A percentile compares a stretch with the other conserved stretches of the same genome.
Conservation (phyloP, 192 early-diverging fungal genomes). For the Geosiphon pyriformis region DNA sequence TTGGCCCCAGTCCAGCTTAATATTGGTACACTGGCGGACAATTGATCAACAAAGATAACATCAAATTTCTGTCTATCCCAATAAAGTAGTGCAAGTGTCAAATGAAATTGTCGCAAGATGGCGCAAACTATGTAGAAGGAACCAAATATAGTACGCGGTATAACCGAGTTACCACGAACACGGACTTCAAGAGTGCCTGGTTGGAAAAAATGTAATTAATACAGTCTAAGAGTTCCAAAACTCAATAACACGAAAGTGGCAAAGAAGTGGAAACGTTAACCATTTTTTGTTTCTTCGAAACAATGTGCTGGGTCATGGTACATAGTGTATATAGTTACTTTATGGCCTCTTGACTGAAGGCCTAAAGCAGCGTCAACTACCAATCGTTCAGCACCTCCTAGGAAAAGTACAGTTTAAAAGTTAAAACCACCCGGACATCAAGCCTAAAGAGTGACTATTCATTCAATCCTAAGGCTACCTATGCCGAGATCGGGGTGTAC, state of each 20-base stretch:
- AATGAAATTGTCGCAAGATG: constrained; percentile 65
- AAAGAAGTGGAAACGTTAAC: constrained; percentile 30
- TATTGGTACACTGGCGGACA: constrained; percentile 80
- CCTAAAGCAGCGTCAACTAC: constrained; percentile 88
- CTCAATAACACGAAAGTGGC: too few species aligned
- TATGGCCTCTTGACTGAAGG: constrained; percentile 73
- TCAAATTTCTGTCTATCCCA: constrained; percentile 49
- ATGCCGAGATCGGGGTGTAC: constrained; percentile 94
- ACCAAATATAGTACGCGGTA: constrained; percentile 69
- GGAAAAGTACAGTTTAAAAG: too few species aligned
- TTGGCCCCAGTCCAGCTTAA: constrained; percentile 58
- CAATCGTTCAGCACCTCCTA: constrained; percentile 89
- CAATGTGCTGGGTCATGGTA: constrained; percentile 85
- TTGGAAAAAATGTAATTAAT: constrained; percentile 1
- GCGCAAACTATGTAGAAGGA: constrained; percentile 79
- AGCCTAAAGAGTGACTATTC: constrained; percentile 6
- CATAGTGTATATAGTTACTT: constrained; percentile 79
- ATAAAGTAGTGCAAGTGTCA: constrained; percentile 45
- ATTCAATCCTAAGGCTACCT: constrained; percentile 40
- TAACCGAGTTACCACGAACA: constrained; percentile 62
- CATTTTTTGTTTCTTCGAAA: constrained; percentile 88
- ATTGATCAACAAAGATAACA: constrained; percentile 81
- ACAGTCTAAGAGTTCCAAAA: too few species aligned
- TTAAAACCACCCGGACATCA: neutral
- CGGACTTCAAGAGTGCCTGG: constrained; percentile 71